phyloP scores from a whole-genome alignment of 106 monocot species.

The Triglochin maritima region DNA sequence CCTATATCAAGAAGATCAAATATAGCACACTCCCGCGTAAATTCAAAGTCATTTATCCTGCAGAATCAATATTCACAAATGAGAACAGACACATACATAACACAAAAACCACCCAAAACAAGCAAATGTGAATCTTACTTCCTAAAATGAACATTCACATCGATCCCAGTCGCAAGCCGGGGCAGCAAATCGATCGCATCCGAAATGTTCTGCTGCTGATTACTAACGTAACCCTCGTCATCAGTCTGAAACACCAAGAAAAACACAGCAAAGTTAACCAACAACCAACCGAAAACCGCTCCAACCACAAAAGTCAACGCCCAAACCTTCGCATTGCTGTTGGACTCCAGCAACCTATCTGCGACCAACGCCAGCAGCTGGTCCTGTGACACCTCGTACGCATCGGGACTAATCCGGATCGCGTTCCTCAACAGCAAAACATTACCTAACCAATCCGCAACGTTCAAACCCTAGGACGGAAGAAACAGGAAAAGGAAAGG shows the following conservation, averaged over 20 bases:
- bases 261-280: neutral
- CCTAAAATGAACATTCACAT: constrained; percentile 86
- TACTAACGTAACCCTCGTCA: constrained; percentile 65
- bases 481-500: neutral
- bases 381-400: constrained; percentile 53
- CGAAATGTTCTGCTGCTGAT: constrained; percentile 80
- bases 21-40: constrained; percentile 87
- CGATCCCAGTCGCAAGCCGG: constrained; percentile 75
- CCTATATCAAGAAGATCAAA: constrained; percentile 97
- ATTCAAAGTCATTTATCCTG: constrained; percentile 93
- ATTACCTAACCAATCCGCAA: constrained; percentile 33
- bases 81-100: neutral
- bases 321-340: constrained; percentile 59
- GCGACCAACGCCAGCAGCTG: constrained; percentile 80
- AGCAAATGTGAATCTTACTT: constrained; percentile 35
- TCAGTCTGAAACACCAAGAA: constrained; percentile 26
- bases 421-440: constrained; percentile 69
- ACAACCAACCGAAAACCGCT: neutral
- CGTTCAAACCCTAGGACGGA: neutral
- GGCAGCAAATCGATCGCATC: constrained; percentile 95
- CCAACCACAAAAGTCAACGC: neutral
- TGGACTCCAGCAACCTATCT: constrained; percentile 69
- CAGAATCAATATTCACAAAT: constrained; percentile 6
- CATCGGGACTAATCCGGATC: constrained; percentile 48
- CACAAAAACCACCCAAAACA: neutral